Conservation (phyloP, 805 yeast species). For the Starmerella kuoi region DNA sequence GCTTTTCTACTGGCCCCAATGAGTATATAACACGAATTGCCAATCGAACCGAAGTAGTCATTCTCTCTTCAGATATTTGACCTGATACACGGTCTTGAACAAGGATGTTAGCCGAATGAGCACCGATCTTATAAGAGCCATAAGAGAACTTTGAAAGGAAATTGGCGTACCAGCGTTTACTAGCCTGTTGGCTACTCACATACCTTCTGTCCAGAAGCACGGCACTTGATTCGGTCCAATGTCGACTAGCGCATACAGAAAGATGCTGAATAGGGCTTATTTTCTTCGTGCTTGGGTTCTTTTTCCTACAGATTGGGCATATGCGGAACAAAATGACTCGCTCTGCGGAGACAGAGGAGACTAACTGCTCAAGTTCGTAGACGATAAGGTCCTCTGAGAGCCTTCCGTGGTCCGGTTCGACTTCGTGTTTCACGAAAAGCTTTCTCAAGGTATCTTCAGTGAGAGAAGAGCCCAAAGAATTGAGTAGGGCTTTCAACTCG, state of each 20-base stretch:
- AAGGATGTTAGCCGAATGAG: constrained; percentile 82
- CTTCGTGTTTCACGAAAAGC: constrained; percentile 26
- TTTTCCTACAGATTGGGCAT: constrained; percentile 69
- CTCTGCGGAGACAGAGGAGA: constrained; percentile 24
- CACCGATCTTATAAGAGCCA: constrained; percentile 77
- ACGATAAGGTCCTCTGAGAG: constrained; percentile 45
- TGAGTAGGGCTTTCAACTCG: constrained; percentile 55
- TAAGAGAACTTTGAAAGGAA: constrained; percentile 71
- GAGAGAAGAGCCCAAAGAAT: constrained; percentile 45
- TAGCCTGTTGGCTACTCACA: constrained; percentile 70
- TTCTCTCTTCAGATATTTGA: constrained; percentile 79
- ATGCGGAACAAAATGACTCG: constrained; percentile 48
- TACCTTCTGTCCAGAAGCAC: constrained; percentile 47
- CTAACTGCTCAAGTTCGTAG: constrained; percentile 37
- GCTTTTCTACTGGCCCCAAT: constrained; percentile 73
- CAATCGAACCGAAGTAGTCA: constrained; percentile 74
- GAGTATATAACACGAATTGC: constrained; percentile 78
- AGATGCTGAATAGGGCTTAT: constrained; percentile 51
- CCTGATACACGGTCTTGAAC: constrained; percentile 91
- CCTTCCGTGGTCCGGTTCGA: constrained; percentile 30
- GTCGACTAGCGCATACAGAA: constrained; percentile 71
- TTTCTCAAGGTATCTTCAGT: constrained; percentile 24
- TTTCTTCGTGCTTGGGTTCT: constrained; percentile 33
- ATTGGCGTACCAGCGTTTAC: constrained; percentile 80
- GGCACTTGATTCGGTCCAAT: constrained; percentile 54